A percentile compares a stretch with the other conserved stretches of the same genome.
phyloP scores from a whole-genome alignment of 2,329 filamentous ascomycete genomes.

The Aureobasidium sp. region DNA sequence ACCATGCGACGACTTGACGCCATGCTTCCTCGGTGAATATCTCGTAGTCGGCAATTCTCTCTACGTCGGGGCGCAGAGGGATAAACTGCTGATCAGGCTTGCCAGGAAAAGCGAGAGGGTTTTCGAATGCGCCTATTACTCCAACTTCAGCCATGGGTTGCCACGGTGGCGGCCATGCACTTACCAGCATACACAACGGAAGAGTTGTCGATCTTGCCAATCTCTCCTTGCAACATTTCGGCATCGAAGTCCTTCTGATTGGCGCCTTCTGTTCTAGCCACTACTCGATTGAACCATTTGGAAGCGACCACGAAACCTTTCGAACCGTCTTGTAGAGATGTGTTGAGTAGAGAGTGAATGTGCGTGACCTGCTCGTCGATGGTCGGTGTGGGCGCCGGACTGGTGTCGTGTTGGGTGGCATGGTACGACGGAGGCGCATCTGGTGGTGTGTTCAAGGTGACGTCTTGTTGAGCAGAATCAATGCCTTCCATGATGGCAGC shows the following conservation, averaged over 20 bases:
- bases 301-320: constrained; percentile 71
- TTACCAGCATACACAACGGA: constrained; percentile 55
- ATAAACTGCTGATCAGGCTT: constrained; percentile 47
- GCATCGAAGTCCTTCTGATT: constrained; percentile 52
- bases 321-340: constrained; percentile 60
- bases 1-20: constrained; percentile 74
- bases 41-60: constrained; percentile 63
- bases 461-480: constrained; percentile 17
- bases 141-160: background rate
- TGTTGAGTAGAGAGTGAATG: constrained; percentile 56
- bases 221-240: constrained; percentile 52
- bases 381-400: constrained; percentile 31
- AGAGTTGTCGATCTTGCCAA: constrained; percentile 82
- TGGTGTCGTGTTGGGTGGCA: constrained; percentile 17
- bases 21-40: constrained; percentile 74
- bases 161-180: background rate
- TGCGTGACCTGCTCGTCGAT: constrained; percentile 67
- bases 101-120: constrained; percentile 22
- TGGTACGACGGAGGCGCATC: constrained; percentile 24
- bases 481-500: constrained; percentile 48
- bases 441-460: background rate
- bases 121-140: constrained; percentile 21
- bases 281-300: constrained; percentile 69
- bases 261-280: constrained; percentile 56
- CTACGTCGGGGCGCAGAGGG: constrained; percentile 61